Percentiles rank a stretch among this genome's conserved stretches.
These are phyloP conservation scores for Cercophora samala DNA, from an alignment of 495 filamentous ascomycete species.

Conservation along the genomic window DNA sequence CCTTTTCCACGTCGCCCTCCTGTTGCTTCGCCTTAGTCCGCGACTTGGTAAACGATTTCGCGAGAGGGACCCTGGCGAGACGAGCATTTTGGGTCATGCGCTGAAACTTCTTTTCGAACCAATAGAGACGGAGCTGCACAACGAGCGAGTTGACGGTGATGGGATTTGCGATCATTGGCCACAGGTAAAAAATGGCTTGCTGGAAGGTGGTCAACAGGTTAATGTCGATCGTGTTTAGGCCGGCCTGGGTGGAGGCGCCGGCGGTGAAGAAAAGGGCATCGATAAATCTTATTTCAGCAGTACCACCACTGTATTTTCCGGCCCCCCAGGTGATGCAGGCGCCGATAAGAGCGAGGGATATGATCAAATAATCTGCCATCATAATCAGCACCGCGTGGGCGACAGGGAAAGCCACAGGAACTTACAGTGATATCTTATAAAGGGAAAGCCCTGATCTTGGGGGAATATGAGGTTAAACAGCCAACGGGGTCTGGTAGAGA, in stretches of 20 bases:
- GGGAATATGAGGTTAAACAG: neutral
- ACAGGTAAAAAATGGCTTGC: slow-evolving; percentile 67
- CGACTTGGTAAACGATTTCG: slow-evolving; percentile 54
- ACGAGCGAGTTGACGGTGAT: slow-evolving; percentile 86
- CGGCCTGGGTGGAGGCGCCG: slow-evolving; percentile 84
- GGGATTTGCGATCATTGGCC: slow-evolving; percentile 74
- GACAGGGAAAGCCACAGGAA: neutral
- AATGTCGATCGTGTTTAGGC: slow-evolving; percentile 81
- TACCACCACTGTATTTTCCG: slow-evolving; percentile 16
- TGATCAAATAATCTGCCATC: slow-evolving; percentile 71
- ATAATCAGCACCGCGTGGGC: neutral
- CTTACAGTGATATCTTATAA: neutral
- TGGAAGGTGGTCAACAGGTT: slow-evolving; percentile 75
- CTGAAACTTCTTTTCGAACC: slow-evolving; percentile 91
- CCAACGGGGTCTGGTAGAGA: neutral
- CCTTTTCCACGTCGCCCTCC: slow-evolving; percentile 56
- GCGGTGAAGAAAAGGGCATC: slow-evolving; percentile 84
- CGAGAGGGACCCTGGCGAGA: slow-evolving; percentile 41
- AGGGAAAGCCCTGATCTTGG: neutral
- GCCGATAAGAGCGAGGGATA: slow-evolving; percentile 61
- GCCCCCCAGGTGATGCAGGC: slow-evolving; percentile 72
- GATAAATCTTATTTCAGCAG: slow-evolving; percentile 64
- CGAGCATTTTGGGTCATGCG: slow-evolving; percentile 57
- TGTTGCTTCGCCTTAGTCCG: slow-evolving; percentile 42
- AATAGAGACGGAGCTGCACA: slow-evolving; percentile 89